Percentiles rank a stretch among this genome's conserved stretches.
phyloP scores from a whole-genome alignment of 192 early-diverging fungal genomes.

The Coemansia reversa region DNA sequence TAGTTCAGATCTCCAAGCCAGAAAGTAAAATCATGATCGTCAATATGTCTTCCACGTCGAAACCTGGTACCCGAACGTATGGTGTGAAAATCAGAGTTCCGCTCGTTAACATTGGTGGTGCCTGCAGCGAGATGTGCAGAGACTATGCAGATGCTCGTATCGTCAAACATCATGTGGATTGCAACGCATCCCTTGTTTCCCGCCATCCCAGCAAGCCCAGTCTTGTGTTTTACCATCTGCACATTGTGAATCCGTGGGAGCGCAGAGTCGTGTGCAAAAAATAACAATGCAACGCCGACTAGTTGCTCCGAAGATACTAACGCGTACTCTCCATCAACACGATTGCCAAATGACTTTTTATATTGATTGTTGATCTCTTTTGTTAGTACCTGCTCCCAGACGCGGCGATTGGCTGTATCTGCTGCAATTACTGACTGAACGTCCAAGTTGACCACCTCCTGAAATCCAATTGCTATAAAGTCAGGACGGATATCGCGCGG shows the following conservation, averaged over 20 bases:
- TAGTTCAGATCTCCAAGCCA: conserved; percentile 98
- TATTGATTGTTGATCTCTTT: conserved; percentile 40
- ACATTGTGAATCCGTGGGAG: conserved; percentile 75
- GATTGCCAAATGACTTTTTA: conserved; percentile 16
- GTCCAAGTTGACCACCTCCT: conserved; percentile 95
- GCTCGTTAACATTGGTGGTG: conserved; percentile 66
- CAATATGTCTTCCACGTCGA: conserved; percentile 61
- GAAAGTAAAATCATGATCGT: conserved; percentile 76
- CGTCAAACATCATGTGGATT: conserved; percentile 79
- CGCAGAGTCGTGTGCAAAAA: conserved; percentile 75
- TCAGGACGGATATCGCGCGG: conserved; percentile 61
- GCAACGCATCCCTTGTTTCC: conserved; percentile 98
- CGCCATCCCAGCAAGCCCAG: conserved; percentile 91
- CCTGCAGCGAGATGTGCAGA: conserved; percentile 95
- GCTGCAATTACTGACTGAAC: conserved; percentile 66
- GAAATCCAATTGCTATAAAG: conserved; percentile 84
- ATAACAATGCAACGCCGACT: conserved; percentile 85
- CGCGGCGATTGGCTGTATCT: conserved; percentile 61
- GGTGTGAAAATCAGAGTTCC: conserved; percentile 81
- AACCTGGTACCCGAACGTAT: conserved; percentile 78
- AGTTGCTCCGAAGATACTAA: conserved; percentile 83
- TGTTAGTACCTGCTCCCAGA: conserved; percentile 40
- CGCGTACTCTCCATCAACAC: conserved; percentile 62
- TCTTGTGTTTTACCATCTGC: conserved; percentile 85
- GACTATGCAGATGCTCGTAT: conserved; percentile 87